Percentiles rank a stretch among this genome's conserved stretches.
Conservation (phyloP, 2,329 filamentous ascomycete genomes). For the Botrytis byssoidea region DNA sequence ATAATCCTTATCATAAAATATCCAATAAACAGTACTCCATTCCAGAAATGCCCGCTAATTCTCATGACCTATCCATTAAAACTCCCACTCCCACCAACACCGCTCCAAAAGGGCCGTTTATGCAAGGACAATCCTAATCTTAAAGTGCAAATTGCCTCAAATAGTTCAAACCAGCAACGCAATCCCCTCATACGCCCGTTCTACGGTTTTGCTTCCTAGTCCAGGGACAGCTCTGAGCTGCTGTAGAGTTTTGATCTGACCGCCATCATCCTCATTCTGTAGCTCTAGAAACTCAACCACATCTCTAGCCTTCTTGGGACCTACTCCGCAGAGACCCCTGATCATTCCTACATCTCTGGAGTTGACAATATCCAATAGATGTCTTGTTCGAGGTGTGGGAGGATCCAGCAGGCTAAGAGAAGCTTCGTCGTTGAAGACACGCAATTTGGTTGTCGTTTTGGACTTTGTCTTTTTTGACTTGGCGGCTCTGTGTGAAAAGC, state of each 20-base stretch:
- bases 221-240: conserved; percentile 56
- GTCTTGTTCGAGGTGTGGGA: conserved; percentile 49
- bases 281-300: conserved; percentile 56
- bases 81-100: conserved; percentile 25
- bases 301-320: conserved; percentile 67
- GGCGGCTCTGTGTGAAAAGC: conserved; percentile 35
- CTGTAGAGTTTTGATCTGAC: conserved; percentile 48
- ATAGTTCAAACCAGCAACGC: conserved; percentile 30
- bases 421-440: conserved; percentile 41
- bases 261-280: conserved; percentile 44
- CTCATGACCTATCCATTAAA: conserved; percentile 16
- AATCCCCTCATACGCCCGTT: conserved; percentile 48
- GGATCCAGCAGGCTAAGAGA: conserved; percentile 44
- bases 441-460: conserved; percentile 38
- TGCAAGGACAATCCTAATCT: conserved; percentile 23
- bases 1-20: conserved; percentile 2
- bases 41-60: conserved; percentile 13
- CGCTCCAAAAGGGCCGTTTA: conserved; percentile 12
- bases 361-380: conserved; percentile 70
- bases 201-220: conserved; percentile 55
- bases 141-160: conserved; percentile 9
- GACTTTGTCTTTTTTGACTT: conserved; percentile 37
- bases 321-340: conserved; percentile 66
- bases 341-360: conserved; percentile 66
- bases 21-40: conserved; percentile 18